These are phyloP conservation scores for Aurantiochytrium sp. DNA, from an alignment of 108 stramenopile genomes.

Conservation along the genomic window DNA sequence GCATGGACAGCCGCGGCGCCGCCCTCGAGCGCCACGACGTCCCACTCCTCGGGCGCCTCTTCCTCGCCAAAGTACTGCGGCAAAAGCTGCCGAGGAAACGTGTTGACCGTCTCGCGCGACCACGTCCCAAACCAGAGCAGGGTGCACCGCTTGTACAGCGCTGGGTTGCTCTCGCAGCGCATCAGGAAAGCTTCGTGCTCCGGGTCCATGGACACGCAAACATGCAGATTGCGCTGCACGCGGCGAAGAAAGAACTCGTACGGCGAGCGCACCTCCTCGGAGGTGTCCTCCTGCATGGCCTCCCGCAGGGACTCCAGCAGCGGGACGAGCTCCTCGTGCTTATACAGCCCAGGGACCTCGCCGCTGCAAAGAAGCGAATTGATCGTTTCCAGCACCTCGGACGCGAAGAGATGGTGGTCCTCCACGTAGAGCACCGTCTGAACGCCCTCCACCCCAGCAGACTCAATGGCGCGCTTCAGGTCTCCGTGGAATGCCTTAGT, in stretches of 20 bases:
- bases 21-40: background rate
- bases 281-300: slow-evolving; percentile 47
- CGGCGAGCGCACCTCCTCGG: slow-evolving; percentile 36
- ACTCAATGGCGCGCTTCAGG: slow-evolving; percentile 53
- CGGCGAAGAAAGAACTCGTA: slow-evolving; percentile 56
- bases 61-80: background rate
- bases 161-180: slow-evolving; percentile 62
- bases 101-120: slow-evolving; percentile 27
- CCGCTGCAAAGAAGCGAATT: slow-evolving; percentile 59
- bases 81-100: slow-evolving; percentile 28
- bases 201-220: slow-evolving; percentile 56
- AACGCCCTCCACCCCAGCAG: slow-evolving; percentile 50
- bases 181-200: slow-evolving; percentile 38
- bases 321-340: slow-evolving; percentile 58
- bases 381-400: slow-evolving; percentile 50
- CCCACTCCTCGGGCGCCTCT: background rate
- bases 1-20: background rate
- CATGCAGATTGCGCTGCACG: slow-evolving; percentile 49
- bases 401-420: slow-evolving; percentile 54
- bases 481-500: slow-evolving; percentile 45
- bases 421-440: slow-evolving; percentile 49
- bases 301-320: slow-evolving; percentile 49
- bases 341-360: slow-evolving; percentile 61
- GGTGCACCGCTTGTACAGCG: slow-evolving; percentile 51
- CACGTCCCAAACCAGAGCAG: slow-evolving; percentile 62